phyloP scores from a whole-genome alignment of 371 early-diverging fungal species.

The Umbelopsis sp. region DNA sequence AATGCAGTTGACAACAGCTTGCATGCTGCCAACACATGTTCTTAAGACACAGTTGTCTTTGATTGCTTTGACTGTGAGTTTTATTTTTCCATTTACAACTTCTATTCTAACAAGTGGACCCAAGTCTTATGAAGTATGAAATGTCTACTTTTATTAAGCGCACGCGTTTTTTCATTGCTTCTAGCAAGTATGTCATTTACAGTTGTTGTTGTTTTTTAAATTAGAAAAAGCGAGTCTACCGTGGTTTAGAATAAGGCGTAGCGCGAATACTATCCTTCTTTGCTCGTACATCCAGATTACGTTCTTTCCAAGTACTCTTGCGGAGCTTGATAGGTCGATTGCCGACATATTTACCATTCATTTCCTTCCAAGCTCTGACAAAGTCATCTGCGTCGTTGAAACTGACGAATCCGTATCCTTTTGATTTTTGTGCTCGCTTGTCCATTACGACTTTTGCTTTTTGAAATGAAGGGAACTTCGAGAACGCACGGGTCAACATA shows the following conservation, averaged over 20 bases:
- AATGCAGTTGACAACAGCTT: too few relatives aligned
- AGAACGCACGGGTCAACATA: conserved; percentile 73
- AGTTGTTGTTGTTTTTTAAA: background rate
- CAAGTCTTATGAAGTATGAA: too few relatives aligned
- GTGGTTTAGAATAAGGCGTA: conserved; percentile 46
- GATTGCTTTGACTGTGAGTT: too few relatives aligned
- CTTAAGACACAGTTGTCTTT: too few relatives aligned
- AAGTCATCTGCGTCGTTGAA: conserved; percentile 86
- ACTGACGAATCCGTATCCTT: conserved; percentile 85
- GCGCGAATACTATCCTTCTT: conserved; percentile 51
- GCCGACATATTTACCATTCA: conserved; percentile 97
- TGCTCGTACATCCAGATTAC: conserved; percentile 71
- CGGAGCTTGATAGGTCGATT: conserved; percentile 92
- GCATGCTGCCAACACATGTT: too few relatives aligned
- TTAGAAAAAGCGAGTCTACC: conserved; percentile 20
- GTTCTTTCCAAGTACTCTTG: conserved; percentile 94
- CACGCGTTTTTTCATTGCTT: background rate
- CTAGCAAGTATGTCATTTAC: background rate
- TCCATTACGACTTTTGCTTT: conserved; percentile 83
- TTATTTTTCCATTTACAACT: too few relatives aligned
- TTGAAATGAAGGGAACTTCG: conserved; percentile 77
- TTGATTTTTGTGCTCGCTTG: conserved; percentile 76
- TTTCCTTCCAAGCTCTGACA: conserved; percentile 84
- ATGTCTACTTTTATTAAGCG: too few relatives aligned
- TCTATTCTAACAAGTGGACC: too few relatives aligned